Percentiles rank a stretch among this genome's conserved stretches.
phyloP scores from a whole-genome alignment of 2,329 filamentous ascomycete species.

The Xylariaceae sp. region DNA sequence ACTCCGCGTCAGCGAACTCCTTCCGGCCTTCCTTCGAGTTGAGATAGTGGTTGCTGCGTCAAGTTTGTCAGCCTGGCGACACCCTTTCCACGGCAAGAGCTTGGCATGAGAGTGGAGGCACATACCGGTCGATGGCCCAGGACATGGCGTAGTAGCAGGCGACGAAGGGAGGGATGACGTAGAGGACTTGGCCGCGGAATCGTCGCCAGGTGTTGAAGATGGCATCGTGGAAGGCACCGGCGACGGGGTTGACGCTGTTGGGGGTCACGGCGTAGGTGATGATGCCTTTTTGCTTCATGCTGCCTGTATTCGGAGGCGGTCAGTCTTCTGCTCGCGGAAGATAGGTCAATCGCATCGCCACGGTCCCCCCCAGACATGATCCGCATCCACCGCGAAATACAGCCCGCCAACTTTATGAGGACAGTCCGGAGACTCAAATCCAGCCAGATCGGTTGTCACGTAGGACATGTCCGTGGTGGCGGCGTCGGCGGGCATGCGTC shows the following conservation, averaged over 20 bases:
- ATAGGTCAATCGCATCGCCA: no score
- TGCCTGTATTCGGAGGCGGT: slow-evolving; percentile 33
- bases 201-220: slow-evolving; percentile 95
- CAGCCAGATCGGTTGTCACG: no score
- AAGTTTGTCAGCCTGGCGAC: slow-evolving; percentile 5
- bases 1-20: slow-evolving; percentile 18
- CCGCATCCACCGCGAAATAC: no score
- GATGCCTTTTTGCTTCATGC: slow-evolving; percentile 55
- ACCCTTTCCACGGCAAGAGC: background rate
- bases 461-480: no score
- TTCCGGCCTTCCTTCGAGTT: slow-evolving; percentile 25
- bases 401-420: no score
- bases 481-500: no score
- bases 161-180: slow-evolving; percentile 73
- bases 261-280: slow-evolving; percentile 68
- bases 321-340: slow-evolving; percentile 17
- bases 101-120: background rate
- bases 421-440: no score
- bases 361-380: no score
- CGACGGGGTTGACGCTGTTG: slow-evolving; percentile 85
- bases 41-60: slow-evolving; percentile 22
- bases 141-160: slow-evolving; percentile 74
- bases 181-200: slow-evolving; percentile 79
- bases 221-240: slow-evolving; percentile 68
- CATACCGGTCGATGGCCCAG: slow-evolving; percentile 85